phyloP scores from a whole-genome alignment of 2,329 filamentous ascomycete genomes.

The Sphaerulina vaccinii region DNA sequence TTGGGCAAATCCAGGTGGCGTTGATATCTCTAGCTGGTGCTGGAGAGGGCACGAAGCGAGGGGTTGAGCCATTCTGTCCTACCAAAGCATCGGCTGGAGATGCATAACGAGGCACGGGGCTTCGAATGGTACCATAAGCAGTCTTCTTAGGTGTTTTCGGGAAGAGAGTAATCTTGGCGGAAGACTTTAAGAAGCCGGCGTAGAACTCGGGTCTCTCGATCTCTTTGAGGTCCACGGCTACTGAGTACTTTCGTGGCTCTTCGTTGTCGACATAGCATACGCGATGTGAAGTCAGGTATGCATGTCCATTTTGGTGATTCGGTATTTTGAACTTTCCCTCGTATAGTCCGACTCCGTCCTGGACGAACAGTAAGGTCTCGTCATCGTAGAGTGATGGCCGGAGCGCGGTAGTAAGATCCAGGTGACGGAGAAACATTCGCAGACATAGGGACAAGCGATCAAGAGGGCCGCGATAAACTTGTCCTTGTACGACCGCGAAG shows the following conservation, averaged over 20 bases:
- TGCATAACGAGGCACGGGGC: conserved; percentile 48
- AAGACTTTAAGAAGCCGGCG: conserved; percentile 91
- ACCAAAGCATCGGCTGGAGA: conserved; percentile 44
- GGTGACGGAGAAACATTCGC: conserved; percentile 91
- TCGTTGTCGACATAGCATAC: conserved; percentile 91
- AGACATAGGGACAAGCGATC: conserved; percentile 27
- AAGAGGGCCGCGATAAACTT: not conserved
- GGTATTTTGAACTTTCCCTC: conserved; percentile 97
- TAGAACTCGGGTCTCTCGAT: conserved; percentile 90
- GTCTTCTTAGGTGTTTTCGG: conserved; percentile 72
- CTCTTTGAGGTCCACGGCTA: conserved; percentile 83
- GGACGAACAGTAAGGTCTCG: conserved; percentile 92
- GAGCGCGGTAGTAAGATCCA: conserved; percentile 94
- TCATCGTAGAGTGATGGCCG: conserved; percentile 89
- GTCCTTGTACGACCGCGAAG: conserved; percentile 6
- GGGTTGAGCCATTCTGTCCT: conserved; percentile 50
- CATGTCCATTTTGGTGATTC: conserved; percentile 90
- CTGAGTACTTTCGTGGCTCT: conserved; percentile 79
- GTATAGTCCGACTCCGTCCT: conserved; percentile 95
- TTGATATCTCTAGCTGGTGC: conserved; percentile 51
- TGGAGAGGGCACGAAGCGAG: conserved; percentile 47
- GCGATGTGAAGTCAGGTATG: conserved; percentile 93
- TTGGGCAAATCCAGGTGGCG: conserved; percentile 92
- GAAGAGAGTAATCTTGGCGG: conserved; percentile 84
- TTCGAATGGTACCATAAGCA: conserved; percentile 54